phyloP scores from a whole-genome alignment of 176 grass and related monocot species.

The Juncus effusus region DNA sequence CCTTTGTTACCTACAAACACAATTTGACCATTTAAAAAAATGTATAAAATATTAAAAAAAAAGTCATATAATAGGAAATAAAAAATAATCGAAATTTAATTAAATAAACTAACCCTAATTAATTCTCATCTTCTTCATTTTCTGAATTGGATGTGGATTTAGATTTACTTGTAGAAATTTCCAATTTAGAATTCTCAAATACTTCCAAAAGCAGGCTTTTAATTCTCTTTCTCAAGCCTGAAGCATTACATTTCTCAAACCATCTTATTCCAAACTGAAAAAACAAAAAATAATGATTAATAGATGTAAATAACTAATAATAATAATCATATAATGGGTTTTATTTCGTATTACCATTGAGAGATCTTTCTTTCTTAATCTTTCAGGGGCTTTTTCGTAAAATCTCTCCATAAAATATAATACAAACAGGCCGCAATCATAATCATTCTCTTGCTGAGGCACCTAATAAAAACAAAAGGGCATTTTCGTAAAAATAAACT shows the following conservation, averaged over 20 bases:
- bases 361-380: slow-evolving; percentile 55
- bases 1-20: no score
- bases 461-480: slow-evolving; percentile 45
- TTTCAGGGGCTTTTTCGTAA: slow-evolving; percentile 73
- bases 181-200: slow-evolving; percentile 36
- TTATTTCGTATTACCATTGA: slow-evolving; percentile 34
- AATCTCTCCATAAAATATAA: slow-evolving; percentile 81
- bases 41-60: no score
- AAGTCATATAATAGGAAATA: no score
- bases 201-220: slow-evolving; percentile 34
- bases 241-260: slow-evolving; percentile 73
- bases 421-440: slow-evolving; percentile 91
- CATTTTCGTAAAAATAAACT: neutral
- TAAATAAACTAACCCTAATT: no score
- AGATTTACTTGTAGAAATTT: slow-evolving; percentile 21
- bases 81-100: no score
- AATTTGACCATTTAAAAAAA: no score
- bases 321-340: slow-evolving; percentile 1
- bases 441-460: slow-evolving; percentile 89
- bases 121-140: slow-evolving; percentile 1
- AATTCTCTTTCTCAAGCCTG: slow-evolving; percentile 46
- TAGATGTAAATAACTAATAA: slow-evolving; percentile 19
- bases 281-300: slow-evolving; percentile 23
- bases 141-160: slow-evolving; percentile 3
- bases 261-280: slow-evolving; percentile 65